Conservation (phyloP, 2,329 filamentous ascomycete species). For the Colletotrichum sp. region DNA sequence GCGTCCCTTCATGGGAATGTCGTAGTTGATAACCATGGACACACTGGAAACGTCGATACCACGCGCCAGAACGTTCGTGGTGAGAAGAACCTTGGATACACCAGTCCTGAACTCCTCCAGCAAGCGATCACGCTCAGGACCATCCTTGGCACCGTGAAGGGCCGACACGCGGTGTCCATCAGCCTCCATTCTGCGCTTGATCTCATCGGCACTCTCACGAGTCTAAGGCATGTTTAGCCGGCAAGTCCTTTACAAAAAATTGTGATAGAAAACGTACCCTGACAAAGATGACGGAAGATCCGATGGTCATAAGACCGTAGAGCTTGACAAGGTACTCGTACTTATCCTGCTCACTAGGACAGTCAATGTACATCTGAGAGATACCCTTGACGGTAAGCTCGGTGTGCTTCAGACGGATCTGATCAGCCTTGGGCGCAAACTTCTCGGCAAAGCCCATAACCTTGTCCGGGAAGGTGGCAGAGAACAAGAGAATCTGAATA, state of each 20-base stretch:
- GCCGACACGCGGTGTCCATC: constrained; percentile 94
- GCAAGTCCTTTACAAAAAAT: no score
- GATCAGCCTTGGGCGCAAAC: constrained; percentile 86
- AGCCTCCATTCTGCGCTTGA: constrained; percentile 82
- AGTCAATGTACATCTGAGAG: constrained; percentile 97
- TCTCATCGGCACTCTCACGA: constrained; percentile 82
- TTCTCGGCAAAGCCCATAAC: constrained; percentile 83
- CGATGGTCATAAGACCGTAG: constrained; percentile 95
- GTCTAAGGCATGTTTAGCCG: constrained; percentile 58
- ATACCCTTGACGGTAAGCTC: constrained; percentile 97
- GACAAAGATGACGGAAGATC: constrained; percentile 98
- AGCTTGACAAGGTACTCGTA: constrained; percentile 90
- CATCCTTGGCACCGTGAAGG: constrained; percentile 87
- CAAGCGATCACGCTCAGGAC: constrained; percentile 79
- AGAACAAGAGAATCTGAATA: constrained; percentile 93
- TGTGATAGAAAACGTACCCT: constrained; percentile 60
- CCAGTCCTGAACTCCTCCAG: constrained; percentile 87
- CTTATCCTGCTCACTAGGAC: constrained; percentile 80
- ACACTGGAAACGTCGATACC: constrained; percentile 93
- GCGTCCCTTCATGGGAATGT: constrained; percentile 76
- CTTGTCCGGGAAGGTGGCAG: constrained; percentile 87
- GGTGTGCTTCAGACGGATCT: constrained; percentile 85
- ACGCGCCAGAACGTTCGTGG: constrained; percentile 94
- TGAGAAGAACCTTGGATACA: constrained; percentile 93
- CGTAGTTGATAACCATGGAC: constrained; percentile 98